phyloP scores from a whole-genome alignment of 495 filamentous ascomycete genomes.

The Clavariopsis aquatica region DNA sequence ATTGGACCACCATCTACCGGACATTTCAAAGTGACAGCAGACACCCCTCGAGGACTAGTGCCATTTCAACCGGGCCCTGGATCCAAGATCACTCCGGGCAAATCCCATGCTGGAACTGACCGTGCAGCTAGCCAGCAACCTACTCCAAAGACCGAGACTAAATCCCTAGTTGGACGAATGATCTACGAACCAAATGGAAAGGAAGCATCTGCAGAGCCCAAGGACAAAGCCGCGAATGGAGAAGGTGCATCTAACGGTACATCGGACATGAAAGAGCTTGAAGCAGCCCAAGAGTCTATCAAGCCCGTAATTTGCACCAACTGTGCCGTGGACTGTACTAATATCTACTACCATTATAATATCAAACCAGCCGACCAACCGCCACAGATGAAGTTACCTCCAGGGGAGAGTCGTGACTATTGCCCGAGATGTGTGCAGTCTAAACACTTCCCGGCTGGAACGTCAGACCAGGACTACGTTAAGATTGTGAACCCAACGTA shows the following conservation, averaged over 20 bases:
- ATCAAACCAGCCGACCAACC: slow-evolving; percentile 57
- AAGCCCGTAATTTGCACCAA: slow-evolving; percentile 81
- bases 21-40: slow-evolving; percentile 91
- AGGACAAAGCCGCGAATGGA: slow-evolving; percentile 69
- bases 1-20: slow-evolving; percentile 96
- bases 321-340: slow-evolving; percentile 91
- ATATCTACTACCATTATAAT: slow-evolving; percentile 83
- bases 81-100: slow-evolving; percentile 70
- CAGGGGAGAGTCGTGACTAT: slow-evolving; percentile 74
- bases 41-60: slow-evolving; percentile 92
- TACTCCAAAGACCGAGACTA: slow-evolving; percentile 74
- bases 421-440: slow-evolving; percentile 89
- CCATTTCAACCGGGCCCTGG: slow-evolving; percentile 88
- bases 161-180: slow-evolving; percentile 87
- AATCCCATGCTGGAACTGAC: slow-evolving; percentile 67
- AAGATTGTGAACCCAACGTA: slow-evolving; percentile 85
- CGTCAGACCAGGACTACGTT: slow-evolving; percentile 72
- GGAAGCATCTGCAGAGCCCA: slow-evolving; percentile 59
- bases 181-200: slow-evolving; percentile 93
- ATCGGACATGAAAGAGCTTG: slow-evolving; percentile 58
- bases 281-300: slow-evolving; percentile 61
- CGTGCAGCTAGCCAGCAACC: slow-evolving; percentile 71
- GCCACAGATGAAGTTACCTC: slow-evolving; percentile 54
- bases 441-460: slow-evolving; percentile 72
- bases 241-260: slow-evolving; percentile 62